Conservation (phyloP, 1,139 yeast genomes). For the Saccharomyces hybrid region DNA sequence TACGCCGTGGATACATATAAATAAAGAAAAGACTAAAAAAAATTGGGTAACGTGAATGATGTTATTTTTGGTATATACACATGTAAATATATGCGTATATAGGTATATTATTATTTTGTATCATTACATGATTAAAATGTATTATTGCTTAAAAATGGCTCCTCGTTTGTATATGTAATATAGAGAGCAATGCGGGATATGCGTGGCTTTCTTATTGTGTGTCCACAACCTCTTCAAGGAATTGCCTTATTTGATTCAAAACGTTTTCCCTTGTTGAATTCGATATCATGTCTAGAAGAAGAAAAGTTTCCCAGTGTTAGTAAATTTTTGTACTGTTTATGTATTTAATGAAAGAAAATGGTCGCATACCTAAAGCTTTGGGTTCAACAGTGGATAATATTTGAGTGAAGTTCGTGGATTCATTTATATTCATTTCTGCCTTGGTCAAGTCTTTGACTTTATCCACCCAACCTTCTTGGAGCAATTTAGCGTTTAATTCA, state of each 20-base stretch:
- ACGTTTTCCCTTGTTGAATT: slow-evolving; percentile 54
- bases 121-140: slow-evolving; percentile 1
- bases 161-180: background rate
- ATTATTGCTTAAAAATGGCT: background rate
- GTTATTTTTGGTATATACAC: background rate
- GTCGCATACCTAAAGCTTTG: slow-evolving; percentile 48
- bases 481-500: slow-evolving; percentile 53
- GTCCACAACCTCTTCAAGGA: slow-evolving; percentile 44
- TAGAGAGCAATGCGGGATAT: background rate
- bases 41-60: background rate
- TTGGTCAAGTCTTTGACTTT: slow-evolving; percentile 54
- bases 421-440: slow-evolving; percentile 32
- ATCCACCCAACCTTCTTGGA: slow-evolving; percentile 83
- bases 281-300: slow-evolving; percentile 48
- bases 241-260: slow-evolving; percentile 49
- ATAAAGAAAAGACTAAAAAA: background rate
- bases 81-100: background rate
- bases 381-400: slow-evolving; percentile 52
- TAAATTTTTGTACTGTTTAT: background rate
- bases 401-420: slow-evolving; percentile 44
- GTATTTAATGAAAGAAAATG: slow-evolving; percentile 2
- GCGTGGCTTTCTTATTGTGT: slow-evolving; percentile 17
- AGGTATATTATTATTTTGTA: slow-evolving; percentile 3
- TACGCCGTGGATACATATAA: background rate
- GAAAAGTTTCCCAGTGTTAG: slow-evolving; percentile 7